A percentile compares a stretch with the other conserved stretches of the same genome.
Conservation (phyloP, 2,329 filamentous ascomycete genomes). For the Macrophomina phaseolina region DNA sequence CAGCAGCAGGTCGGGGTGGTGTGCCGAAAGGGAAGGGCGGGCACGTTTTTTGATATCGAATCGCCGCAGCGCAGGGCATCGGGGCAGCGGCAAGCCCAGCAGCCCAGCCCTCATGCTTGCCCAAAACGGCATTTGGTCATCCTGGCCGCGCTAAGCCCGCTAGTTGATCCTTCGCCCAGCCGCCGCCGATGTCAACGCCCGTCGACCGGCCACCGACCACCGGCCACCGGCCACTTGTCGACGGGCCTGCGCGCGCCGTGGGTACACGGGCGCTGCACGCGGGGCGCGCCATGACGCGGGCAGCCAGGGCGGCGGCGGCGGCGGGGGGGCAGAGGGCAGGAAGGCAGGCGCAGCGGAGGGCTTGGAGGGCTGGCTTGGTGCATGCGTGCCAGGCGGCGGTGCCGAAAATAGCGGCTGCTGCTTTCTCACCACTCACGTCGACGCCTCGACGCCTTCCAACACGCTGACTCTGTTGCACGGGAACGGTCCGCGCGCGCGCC, state of each 20-base stretch:
- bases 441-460: constrained; percentile 27
- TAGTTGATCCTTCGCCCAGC: constrained; percentile 16
- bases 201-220: constrained; percentile 1
- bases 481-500: constrained; percentile 27
- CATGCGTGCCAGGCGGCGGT: constrained; percentile 3
- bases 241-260: background rate
- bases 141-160: constrained; percentile 18
- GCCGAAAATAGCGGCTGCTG: constrained; percentile 24
- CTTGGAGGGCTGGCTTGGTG: constrained; percentile 10
- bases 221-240: background rate
- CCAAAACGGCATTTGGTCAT: constrained; percentile 8
- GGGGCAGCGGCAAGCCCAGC: background rate
- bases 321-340: background rate
- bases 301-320: background rate
- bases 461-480: constrained; percentile 25
- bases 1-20: background rate
- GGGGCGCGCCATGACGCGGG: constrained; percentile 8
- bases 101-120: background rate
- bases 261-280: background rate
- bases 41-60: constrained; percentile 23
- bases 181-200: constrained; percentile 12
- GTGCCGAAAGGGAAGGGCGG: constrained; percentile 11
- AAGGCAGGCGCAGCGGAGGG: constrained; percentile 17
- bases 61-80: constrained; percentile 2
- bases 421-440: constrained; percentile 21